Evolutionary conservation across 768 basidiomycete species (phyloP), one percentile per base, ranked within the genome.

Genomic region (Suillus tomentosus): DNA sequence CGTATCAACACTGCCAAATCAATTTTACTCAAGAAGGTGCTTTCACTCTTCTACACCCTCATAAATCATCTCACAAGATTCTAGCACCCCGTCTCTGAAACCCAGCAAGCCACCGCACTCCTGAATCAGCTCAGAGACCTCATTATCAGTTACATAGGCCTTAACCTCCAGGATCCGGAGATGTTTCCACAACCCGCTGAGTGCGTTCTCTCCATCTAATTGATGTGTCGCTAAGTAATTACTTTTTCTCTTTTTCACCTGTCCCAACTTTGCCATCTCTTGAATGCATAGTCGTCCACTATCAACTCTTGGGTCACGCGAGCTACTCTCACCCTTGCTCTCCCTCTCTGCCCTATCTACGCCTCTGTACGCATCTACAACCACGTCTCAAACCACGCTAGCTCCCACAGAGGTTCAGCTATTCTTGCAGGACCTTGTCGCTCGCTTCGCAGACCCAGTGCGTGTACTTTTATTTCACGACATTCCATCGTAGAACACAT

Each of bases 171-270:
- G 77, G 95, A 96, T 65, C 92, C 96, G 1, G 88, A 88, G 45
- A 96, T 98, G 90, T 99, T 99, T 68, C 92, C 94, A 56, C 94
- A 97, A 68, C 96, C 95, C 11, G 62, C 76, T 61, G 84, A 86
- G 95, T 92, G 75, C 64, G 85, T 79, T 31, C 55, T 17, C 39
- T 15, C 14, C 14, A 40, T 48, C 3, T 48, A 22, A 15, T 54
- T 37, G 36, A 45, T 8, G 36, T 17, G 34, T 62, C 9, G 37
- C 24, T 45, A 40, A 43, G 17, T 27, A 27, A 10, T 9, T 56
- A 54, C 37, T 5, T 31, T 56, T 63, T 11, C 5, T 34, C 17
- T 54, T 19, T 34, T 54, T 19, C 10, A 27, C 17, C 17, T 27
- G 39, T 40, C 15, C 22, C 10, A 19, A 54, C 17, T 13, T 19